Evolutionary conservation across 495 filamentous ascomycete genomes (phyloP).

Genomic region (Xanthoparmelia taractica): DNA sequence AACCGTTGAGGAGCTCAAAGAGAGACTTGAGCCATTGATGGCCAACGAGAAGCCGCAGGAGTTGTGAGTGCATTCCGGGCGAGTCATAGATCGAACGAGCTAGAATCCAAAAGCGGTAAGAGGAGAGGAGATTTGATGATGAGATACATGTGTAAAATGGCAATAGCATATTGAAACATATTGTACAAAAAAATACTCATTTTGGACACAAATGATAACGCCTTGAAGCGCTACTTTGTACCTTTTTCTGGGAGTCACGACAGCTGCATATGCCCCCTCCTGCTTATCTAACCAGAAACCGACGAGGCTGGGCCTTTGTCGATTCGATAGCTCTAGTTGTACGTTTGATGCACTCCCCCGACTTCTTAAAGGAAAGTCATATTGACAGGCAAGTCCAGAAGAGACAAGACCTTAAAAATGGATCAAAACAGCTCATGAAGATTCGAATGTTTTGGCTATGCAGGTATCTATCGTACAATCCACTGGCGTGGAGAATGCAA

Average conservation of each 20-base stretch:
- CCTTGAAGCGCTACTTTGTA: no score
- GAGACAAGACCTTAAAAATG: background rate
- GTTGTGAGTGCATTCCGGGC: background rate
- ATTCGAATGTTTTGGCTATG: background rate
- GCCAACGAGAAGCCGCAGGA: conserved; percentile 26
- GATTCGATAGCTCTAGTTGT: background rate
- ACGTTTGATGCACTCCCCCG: background rate
- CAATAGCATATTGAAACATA: background rate
- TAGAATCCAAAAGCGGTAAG: background rate
- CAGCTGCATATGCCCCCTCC: no score
- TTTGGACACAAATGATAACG: no score
- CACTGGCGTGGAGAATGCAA: background rate
- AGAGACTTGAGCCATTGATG: conserved; percentile 44
- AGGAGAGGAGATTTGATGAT: background rate
- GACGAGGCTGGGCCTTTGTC: background rate
- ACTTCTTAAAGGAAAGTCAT: background rate
- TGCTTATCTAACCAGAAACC: no score
- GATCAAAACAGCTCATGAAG: no score
- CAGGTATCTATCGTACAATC: background rate
- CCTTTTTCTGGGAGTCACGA: no score
- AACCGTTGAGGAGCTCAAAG: conserved; percentile 56
- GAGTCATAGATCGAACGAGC: no score
- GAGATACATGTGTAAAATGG: background rate
- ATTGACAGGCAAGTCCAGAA: background rate
- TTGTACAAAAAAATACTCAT: no score